Conservation (phyloP, 345 rosid genomes). For the Lepidium aucheri region DNA sequence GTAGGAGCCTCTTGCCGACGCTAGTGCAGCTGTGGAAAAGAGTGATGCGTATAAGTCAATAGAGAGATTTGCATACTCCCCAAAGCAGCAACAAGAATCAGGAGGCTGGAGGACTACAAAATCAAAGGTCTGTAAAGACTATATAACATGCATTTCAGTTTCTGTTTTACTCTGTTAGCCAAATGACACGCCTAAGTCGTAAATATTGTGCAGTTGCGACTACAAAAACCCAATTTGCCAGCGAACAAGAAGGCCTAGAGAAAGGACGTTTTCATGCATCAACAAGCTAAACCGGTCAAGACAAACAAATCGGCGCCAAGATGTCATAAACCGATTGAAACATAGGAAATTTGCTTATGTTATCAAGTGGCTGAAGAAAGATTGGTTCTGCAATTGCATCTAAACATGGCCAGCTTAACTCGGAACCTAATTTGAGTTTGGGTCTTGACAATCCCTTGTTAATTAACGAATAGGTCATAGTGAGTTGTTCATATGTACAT, state of each 20-base stretch:
- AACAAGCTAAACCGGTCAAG: neutral
- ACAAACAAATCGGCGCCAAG: neutral
- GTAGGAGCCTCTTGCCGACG: conserved; percentile 29
- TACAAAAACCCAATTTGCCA: conserved; percentile 35
- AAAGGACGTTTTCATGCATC: neutral
- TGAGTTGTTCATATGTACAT: neutral
- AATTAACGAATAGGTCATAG: neutral
- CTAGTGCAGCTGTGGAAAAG: conserved; percentile 24
- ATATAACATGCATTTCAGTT: neutral
- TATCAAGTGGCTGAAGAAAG: neutral
- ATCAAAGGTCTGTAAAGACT: conserved; percentile 44
- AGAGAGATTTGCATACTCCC: conserved; percentile 52
- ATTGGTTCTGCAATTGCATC: neutral
- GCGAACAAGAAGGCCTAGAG: conserved; percentile 2
- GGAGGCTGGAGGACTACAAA: conserved; percentile 87
- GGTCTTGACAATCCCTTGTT: neutral
- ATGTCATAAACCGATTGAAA: neutral
- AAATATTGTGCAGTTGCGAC: conserved; percentile 41
- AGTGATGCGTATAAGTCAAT: conserved; percentile 36
- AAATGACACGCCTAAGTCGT: neutral
- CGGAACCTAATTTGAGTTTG: neutral
- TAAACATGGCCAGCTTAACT: conserved; percentile 5
- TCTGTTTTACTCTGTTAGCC: neutral
- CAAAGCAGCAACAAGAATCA: conserved; percentile 27
- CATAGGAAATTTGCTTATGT: neutral